Evolutionary conservation across 2,329 filamentous ascomycete genomes (phyloP), one percentile per base, ranked within the genome.

Genomic region (Mollisia scopiformis): DNA sequence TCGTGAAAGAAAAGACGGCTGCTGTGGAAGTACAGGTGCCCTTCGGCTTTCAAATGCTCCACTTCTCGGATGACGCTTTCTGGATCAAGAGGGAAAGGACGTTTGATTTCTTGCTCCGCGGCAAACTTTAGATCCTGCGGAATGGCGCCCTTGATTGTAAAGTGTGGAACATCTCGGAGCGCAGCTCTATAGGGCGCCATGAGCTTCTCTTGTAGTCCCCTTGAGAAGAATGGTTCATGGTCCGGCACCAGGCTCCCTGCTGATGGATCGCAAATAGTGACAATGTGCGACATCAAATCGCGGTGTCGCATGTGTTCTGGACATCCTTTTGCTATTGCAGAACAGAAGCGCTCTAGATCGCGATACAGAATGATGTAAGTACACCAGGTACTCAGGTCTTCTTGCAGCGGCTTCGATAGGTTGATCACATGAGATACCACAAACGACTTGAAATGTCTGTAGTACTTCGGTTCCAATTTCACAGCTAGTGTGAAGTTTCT

Each of bases 191-290:
- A 57, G 3, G 54, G 41, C 30, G 54, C 37, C 11, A 37, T 27
- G n/a, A 57, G 54, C 2, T 19, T 49, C 30, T 57, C 41, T 33
- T 57, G 54, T 28, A 57, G 27, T 16, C 49, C 33, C 41, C 30
- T 27, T 6, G 54, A 21, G n/a, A 33, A 47, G 51, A 54, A 54
- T 21, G 31, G 14, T 23, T 28, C 6, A 11, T 8, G 37, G n/a
- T 39, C n/a, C 7, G 10, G 6, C 6, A 6, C 14, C 37, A 11
- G 6, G 8, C n/a, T 16, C 5, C 37, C 37, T n/a, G 37, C 37
- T 11, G 10, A 39, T 11, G 37, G 37, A n/a, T 39, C 37, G 8
- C 10, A 8, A 19, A 39, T 8, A n/a, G 8, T 39, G n/a, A 39
- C 37, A 19, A 39, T n/a, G 37, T 39, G 37, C 14, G 37, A 39